Evolutionary conservation across 257 asterid species (phyloP), one percentile per base, ranked within the genome.

Genomic region (Coffea canephora): DNA sequence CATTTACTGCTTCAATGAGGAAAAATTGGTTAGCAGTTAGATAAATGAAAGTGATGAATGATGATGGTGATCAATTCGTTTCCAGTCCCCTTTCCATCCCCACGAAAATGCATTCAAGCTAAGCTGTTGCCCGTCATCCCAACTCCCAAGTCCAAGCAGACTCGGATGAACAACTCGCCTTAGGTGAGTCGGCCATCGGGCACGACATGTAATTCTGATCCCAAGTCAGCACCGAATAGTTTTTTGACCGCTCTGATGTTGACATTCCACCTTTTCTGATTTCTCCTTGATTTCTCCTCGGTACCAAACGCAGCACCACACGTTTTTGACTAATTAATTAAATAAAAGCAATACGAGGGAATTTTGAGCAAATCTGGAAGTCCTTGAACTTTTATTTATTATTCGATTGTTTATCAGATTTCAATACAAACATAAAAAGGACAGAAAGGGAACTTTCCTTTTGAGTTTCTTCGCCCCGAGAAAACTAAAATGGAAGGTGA

Each of bases 1-100:
- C 62, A 75, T 11, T 48, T 66, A 79, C 84, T 77, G n/a, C 18
- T 54, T 39, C 77, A 72, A 66, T 77, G 2, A 25, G 4, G 0
- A 62, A 54, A 45, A 27, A 68, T 67, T 77, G 71, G 86, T 80
- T 77, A 83, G 84, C 68, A 77, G 86, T 79, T 83, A 80, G 76
- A 55, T 4, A 16, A 23, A 43, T 9, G 52, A 27, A 75, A 73
- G 71, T 41, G 59, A 77, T 77, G 75, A 59, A 65, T 41, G 59
- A 77, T 77, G 75, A 59, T 70, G 36, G 75, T 8, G 18, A 45
- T 71, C 27, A 23, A 45, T 23, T 69, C 43, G 1, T 19, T 70
- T 34, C 73, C 48, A 68, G 43, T 39, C 2, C 5, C 73, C 73
- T 39, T 39, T 39, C 73, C 73, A 8, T 6, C 25, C 46, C 13